Conservation (phyloP, 2,329 filamentous ascomycete genomes). For the Stylonectria norvegica region DNA sequence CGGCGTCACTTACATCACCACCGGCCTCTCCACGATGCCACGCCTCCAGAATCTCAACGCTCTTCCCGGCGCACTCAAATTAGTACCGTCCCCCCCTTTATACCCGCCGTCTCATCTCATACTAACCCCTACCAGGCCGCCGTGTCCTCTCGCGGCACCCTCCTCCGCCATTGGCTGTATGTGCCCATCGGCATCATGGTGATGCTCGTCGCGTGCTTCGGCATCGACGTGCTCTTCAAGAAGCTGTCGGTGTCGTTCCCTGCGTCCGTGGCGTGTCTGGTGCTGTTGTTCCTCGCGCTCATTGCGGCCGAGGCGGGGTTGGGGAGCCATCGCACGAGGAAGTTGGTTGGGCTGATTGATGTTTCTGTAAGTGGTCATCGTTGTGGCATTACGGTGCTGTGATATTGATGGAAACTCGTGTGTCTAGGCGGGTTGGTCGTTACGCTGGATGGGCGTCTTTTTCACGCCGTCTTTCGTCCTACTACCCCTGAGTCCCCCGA, state of each 20-base stretch:
- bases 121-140: conserved; percentile 14
- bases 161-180: conserved; percentile 43
- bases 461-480: conserved; percentile 59
- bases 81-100: conserved; percentile 12
- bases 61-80: conserved; percentile 18
- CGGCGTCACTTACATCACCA: not conserved
- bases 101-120: not conserved
- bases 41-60: conserved; percentile 13
- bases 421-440: conserved; percentile 52
- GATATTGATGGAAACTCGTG: too few species aligned
- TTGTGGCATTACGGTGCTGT: not conserved
- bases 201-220: conserved; percentile 43
- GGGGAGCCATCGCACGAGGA: conserved; percentile 47
- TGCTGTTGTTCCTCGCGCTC: conserved; percentile 51
- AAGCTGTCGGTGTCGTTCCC: conserved; percentile 53
- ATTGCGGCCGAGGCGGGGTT: conserved; percentile 45
- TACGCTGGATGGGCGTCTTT: conserved; percentile 57
- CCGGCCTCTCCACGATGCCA: conserved; percentile 14
- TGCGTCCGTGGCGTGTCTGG: conserved; percentile 56
- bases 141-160: conserved; percentile 13
- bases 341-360: conserved; percentile 48
- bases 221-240: conserved; percentile 41
- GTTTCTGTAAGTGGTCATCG: conserved; percentile 43
- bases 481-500: conserved; percentile 53
- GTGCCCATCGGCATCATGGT: conserved; percentile 44